A percentile compares a stretch with the other conserved stretches of the same genome.
Evolutionary conservation across 169 alveolate species (phyloP).

Genomic region (Plasmodium yoelii): DNA sequence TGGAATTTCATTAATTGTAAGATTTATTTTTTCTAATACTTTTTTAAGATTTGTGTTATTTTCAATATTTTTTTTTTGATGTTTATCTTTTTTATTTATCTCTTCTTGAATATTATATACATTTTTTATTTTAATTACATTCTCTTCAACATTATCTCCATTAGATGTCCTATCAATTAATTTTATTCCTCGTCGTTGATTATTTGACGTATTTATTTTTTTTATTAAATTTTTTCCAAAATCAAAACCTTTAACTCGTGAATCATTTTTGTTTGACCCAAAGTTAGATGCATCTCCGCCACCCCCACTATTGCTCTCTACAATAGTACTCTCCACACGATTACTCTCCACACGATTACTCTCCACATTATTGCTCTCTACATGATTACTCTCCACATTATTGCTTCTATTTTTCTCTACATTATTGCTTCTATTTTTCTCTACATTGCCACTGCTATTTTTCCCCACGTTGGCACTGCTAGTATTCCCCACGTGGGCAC

Average conservation of each 20-base stretch:
- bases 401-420: too few species aligned
- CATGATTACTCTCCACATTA: too few species aligned
- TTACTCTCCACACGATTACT: too few species aligned
- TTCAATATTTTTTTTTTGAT: not conserved
- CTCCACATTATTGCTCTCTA: too few species aligned
- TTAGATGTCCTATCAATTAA: constrained; percentile 25
- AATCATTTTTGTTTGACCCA: not conserved
- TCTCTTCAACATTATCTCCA: not conserved
- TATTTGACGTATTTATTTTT: constrained; percentile 26
- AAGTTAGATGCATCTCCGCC: not conserved
- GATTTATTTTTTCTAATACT: constrained; percentile 18
- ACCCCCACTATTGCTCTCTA: too few species aligned
- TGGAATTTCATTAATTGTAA: constrained; percentile 39
- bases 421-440: too few species aligned
- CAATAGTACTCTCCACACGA: too few species aligned
- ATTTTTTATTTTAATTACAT: constrained; percentile 9
- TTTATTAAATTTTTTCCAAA: constrained; percentile 27
- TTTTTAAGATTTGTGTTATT: not conserved
- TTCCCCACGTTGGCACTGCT: too few species aligned
- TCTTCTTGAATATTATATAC: constrained; percentile 2
- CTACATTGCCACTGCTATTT: too few species aligned
- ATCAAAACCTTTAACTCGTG: not conserved
- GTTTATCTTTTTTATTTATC: not conserved
- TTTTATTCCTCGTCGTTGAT: constrained; percentile 54
- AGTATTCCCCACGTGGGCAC: too few species aligned